Conservation (phyloP, 2,329 filamentous ascomycete genomes). For the Monosporascus sp. region DNA sequence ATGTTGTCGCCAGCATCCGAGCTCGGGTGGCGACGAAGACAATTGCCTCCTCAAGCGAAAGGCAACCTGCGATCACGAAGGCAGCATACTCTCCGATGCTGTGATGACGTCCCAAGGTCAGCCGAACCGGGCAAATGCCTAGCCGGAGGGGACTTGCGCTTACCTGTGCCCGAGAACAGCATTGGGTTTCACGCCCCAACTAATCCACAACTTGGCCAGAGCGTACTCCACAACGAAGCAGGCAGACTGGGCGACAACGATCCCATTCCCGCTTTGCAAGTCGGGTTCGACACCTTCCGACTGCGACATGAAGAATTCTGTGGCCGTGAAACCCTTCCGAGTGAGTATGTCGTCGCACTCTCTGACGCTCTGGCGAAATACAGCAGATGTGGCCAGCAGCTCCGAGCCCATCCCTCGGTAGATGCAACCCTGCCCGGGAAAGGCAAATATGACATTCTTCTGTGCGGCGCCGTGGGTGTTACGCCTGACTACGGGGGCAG, state of each 20-base stretch:
- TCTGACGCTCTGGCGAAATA: conserved; percentile 20
- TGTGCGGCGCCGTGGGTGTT: not conserved
- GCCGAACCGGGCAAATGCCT: not conserved
- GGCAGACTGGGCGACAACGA: conserved; percentile 20
- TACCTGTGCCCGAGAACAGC: conserved; percentile 19
- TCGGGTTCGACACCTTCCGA: conserved; percentile 8
- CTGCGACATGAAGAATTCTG: conserved; percentile 35
- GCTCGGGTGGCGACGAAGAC: conserved; percentile 17
- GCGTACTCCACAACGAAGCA: conserved; percentile 29
- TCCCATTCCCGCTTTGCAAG: conserved; percentile 3
- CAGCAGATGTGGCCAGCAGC: conserved; percentile 19
- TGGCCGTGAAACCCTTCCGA: conserved; percentile 21
- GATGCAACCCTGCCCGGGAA: conserved; percentile 29
- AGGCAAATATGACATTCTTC: conserved; percentile 21
- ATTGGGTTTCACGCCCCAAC: conserved; percentile 13
- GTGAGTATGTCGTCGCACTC: conserved; percentile 19
- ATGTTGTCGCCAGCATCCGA: conserved; percentile 12
- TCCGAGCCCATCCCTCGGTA: conserved; percentile 26
- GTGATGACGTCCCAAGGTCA: not conserved
- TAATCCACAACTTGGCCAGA: conserved; percentile 23
- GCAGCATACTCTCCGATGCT: conserved; percentile 24
- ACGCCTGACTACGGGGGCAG: not conserved
- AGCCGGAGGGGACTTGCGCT: not conserved
- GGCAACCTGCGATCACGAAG: conserved; percentile 10
- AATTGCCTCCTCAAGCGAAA: conserved; percentile 15